Evolutionary conservation across 257 asterid species (phyloP), one percentile per base, ranked within the genome.

Genomic region (Capsicum pubescens): DNA sequence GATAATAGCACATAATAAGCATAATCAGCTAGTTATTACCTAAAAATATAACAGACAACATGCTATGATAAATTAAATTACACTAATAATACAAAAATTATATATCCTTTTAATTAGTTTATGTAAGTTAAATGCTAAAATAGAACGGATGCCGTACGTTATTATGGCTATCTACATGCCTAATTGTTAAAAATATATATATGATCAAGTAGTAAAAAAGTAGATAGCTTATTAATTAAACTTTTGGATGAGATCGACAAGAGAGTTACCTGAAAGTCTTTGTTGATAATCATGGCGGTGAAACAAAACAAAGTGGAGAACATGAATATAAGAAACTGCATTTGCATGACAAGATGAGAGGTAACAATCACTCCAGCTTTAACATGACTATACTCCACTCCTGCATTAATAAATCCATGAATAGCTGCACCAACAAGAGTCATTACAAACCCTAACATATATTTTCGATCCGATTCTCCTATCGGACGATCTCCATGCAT

Each of bases 211-310:
- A 4, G 7, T n/a, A 26, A 26, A 26, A 26, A 26, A 26, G 32
- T 26, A 26, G 32, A 26, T 26, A 26, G 32, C 32, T 26, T 26
- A 26, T 26, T 26, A 26, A 26, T 42, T 42, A 42, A 50, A 50
- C 11, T 50, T 50, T 50, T 50, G 7, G 13, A 55, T 55, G 58
- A 55, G 58, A 55, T 6, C 32, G 1, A 26, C 32, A 26, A 26
- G 32, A 26, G 32, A 5, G 5, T 55, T 55, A 85, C 90, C 90
- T 87, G 87, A 78, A 87, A 83, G 4, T 26, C 32, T 26, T 67
- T 44, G 60, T 87, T 87, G 87, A 87, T 85, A 84, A 87, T 85
- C 88, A 85, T 87, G 16, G 86, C 87, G 55, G 83, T 32, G 4
- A 83, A 74, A 60, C 90, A 85, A 81, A 87, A 85, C 69, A 85